Percentiles rank a stretch among this genome's conserved stretches.
Evolutionary conservation across 2,329 filamentous ascomycete genomes (phyloP).

Genomic region (Aspergillus floridensis): DNA sequence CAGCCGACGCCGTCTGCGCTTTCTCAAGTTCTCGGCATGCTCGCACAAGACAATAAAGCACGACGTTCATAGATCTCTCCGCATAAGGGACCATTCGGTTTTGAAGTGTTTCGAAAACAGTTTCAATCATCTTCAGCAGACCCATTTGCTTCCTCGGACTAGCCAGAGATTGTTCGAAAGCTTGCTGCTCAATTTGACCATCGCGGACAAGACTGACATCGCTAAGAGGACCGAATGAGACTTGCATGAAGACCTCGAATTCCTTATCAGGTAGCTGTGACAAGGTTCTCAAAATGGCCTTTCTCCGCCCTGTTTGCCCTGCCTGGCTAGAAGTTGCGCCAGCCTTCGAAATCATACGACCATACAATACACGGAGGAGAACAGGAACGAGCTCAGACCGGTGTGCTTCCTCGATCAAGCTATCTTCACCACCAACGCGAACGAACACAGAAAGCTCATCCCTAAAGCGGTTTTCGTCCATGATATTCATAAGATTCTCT

Average conservation of each 20-base stretch:
- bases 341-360: constrained; percentile 79
- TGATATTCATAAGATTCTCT: constrained; percentile 78
- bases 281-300: constrained; percentile 70
- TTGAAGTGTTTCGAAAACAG: constrained; percentile 81
- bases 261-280: constrained; percentile 73
- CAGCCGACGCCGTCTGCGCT: constrained; percentile 26
- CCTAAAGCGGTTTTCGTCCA: constrained; percentile 88
- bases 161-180: constrained; percentile 60
- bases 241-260: constrained; percentile 75
- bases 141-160: constrained; percentile 79
- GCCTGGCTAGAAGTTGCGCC: constrained; percentile 73
- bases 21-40: constrained; percentile 57
- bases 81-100: constrained; percentile 68
- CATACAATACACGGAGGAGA: constrained; percentile 82
- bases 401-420: constrained; percentile 70
- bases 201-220: constrained; percentile 59
- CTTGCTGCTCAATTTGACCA: constrained; percentile 49
- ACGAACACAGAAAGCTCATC: constrained; percentile 91
- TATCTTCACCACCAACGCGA: constrained; percentile 63
- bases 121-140: constrained; percentile 85
- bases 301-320: constrained; percentile 76
- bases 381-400: constrained; percentile 75
- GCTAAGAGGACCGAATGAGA: constrained; percentile 71
- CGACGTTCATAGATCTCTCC: constrained; percentile 67
- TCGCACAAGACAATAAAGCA: constrained; percentile 76